A percentile compares a stretch with the other conserved stretches of the same genome.
Evolutionary conservation across 768 basidiomycete species (phyloP).

Genomic region (Steccherinum ochraceum): DNA sequence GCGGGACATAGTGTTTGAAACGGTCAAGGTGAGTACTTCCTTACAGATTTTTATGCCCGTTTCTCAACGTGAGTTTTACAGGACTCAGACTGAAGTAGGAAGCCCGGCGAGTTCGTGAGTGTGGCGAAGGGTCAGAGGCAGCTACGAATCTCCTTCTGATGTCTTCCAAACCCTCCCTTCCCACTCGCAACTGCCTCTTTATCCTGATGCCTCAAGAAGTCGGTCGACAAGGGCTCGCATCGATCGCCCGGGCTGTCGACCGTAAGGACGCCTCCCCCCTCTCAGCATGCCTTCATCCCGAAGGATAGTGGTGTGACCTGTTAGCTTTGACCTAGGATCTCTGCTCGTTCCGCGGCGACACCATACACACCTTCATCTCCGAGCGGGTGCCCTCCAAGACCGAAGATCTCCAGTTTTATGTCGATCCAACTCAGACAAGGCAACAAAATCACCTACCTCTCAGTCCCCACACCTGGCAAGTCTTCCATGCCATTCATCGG

Average conservation of each 20-base stretch:
- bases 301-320: conserved; percentile 28
- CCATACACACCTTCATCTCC: conserved; percentile 24
- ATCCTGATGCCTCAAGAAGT: conserved; percentile 18
- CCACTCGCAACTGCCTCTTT: conserved; percentile 15
- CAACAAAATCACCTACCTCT: conserved; percentile 47
- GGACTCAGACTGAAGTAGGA: too few species aligned
- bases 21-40: too few species aligned
- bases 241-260: conserved; percentile 29
- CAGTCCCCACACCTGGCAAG: conserved; percentile 42
- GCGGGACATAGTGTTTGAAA: too few species aligned
- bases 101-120: too few species aligned
- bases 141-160: too few species aligned
- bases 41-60: too few species aligned
- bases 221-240: conserved; percentile 34
- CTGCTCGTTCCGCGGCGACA: conserved; percentile 28
- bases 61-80: too few species aligned
- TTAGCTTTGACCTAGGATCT: conserved; percentile 31
- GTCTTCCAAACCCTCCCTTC: conserved; percentile 4
- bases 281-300: conserved; percentile 25
- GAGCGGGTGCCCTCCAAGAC: conserved; percentile 16
- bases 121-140: too few species aligned
- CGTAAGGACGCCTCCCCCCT: conserved; percentile 29
- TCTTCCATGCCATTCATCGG: conserved; percentile 53
- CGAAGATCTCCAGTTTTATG: conserved; percentile 9
- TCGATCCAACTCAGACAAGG: conserved; percentile 26